phyloP scores from a whole-genome alignment of 2,329 filamentous ascomycete species.

The Orbilia blumenaviensis region DNA sequence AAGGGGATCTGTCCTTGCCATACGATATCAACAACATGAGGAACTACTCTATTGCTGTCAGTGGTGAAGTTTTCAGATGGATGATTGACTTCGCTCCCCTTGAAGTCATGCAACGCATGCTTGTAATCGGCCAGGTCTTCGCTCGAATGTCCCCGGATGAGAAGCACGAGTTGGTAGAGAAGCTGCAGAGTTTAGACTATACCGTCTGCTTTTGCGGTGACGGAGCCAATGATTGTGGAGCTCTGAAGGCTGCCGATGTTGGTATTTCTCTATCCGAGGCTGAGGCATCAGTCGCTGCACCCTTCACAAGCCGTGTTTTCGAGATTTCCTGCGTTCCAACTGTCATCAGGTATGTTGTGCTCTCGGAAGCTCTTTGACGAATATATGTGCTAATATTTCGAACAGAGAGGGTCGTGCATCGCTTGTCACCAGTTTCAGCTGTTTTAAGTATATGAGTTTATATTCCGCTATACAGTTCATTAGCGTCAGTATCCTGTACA shows the following conservation, averaged over 20 bases:
- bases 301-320: constrained; percentile 93
- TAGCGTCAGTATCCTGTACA: constrained; percentile 94
- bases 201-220: constrained; percentile 96
- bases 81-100: constrained; percentile 87
- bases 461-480: constrained; percentile 99
- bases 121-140: constrained; percentile 90
- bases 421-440: constrained; percentile 97
- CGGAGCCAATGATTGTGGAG: constrained; percentile 96
- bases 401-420: constrained; percentile 85
- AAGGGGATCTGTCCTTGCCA: constrained; percentile 82
- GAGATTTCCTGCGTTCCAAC: constrained; percentile 95
- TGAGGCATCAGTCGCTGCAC: constrained; percentile 96
- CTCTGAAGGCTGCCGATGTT: constrained; percentile 94
- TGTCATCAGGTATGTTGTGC: constrained; percentile 74
- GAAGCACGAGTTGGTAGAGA: constrained; percentile 97
- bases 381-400: constrained; percentile 7
- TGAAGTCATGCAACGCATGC: constrained; percentile 84
- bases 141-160: constrained; percentile 99
- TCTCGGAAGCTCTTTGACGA: neutral
- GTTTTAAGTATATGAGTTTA: constrained; percentile 99
- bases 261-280: constrained; percentile 97
- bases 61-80: constrained; percentile 95
- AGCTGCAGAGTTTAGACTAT: constrained; percentile 94
- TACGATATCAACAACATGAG: constrained; percentile 82
- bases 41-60: constrained; percentile 89